Evolutionary conservation across 768 basidiomycete genomes (phyloP).

Genomic region (Coprinopsis marcescibilis): DNA sequence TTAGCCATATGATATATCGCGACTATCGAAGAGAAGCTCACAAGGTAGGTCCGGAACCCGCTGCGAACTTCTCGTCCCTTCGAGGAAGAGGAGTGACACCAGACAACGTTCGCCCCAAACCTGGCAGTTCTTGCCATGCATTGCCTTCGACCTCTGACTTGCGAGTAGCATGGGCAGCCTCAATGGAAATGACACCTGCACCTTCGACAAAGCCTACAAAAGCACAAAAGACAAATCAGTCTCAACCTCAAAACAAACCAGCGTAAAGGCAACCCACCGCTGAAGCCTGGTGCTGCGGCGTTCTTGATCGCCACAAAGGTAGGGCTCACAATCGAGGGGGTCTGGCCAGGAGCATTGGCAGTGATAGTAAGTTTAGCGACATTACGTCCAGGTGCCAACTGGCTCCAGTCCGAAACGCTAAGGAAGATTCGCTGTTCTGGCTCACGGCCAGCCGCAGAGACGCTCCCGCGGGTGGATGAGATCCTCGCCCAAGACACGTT

Average conservation of each 20-base stretch:
- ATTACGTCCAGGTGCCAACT: conserved; percentile 33
- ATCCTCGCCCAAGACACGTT: conserved; percentile 52
- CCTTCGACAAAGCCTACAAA: conserved; percentile 55
- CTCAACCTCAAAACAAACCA: not conserved
- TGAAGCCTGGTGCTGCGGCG: conserved; percentile 37
- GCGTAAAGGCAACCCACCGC: conserved; percentile 29
- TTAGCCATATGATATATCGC: not conserved
- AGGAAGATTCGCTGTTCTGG: conserved; percentile 51
- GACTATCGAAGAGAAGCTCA: conserved; percentile 21
- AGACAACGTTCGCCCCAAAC: conserved; percentile 54
- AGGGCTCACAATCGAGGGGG: conserved; percentile 25
- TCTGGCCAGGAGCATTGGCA: conserved; percentile 37
- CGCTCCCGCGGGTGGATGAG: conserved; percentile 39
- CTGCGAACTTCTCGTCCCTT: conserved; percentile 48
- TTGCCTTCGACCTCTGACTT: conserved; percentile 44
- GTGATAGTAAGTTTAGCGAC: conserved; percentile 40
- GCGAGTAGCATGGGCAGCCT: conserved; percentile 53
- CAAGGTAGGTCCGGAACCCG: conserved; percentile 59
- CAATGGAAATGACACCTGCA: conserved; percentile 57
- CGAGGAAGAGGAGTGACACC: conserved; percentile 57
- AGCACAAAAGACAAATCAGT: not conserved
- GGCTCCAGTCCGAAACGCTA: conserved; percentile 51
- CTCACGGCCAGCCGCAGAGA: conserved; percentile 34
- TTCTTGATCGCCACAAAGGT: conserved; percentile 34
- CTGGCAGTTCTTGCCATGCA: conserved; percentile 54